phyloP scores from a whole-genome alignment of 129 eudicot genomes.

The Lonicera japonica region DNA sequence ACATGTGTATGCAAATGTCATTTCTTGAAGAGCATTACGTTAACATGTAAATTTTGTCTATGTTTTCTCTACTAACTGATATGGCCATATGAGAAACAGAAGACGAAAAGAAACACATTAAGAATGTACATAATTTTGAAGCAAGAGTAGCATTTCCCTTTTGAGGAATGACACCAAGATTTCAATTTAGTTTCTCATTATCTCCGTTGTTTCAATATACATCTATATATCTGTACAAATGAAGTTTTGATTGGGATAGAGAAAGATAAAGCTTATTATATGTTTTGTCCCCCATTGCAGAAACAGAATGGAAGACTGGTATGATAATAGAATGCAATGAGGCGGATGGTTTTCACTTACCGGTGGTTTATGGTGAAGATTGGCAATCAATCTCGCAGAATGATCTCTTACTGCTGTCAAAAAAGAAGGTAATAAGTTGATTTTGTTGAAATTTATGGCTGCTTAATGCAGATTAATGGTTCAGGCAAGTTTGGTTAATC shows the following conservation, averaged over 20 bases:
- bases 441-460: not conserved
- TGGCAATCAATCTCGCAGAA: conserved; percentile 54
- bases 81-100: too few relatives aligned
- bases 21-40: too few relatives aligned
- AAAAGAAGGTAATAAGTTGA: conserved; percentile 41
- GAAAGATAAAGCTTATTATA: not conserved
- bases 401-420: conserved; percentile 67
- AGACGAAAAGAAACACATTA: too few relatives aligned
- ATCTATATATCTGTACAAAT: not conserved
- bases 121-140: too few relatives aligned
- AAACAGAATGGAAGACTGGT: conserved; percentile 41
- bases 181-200: not conserved
- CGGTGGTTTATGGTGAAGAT: conserved; percentile 45
- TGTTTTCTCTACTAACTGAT: too few relatives aligned
- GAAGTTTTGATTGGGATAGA: not conserved
- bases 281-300: conserved; percentile 23
- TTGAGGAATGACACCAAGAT: not conserved
- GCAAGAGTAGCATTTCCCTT: not conserved
- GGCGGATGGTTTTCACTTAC: conserved; percentile 66
- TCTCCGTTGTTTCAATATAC: not conserved
- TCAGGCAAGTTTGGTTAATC: not conserved
- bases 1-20: too few relatives aligned
- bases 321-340: conserved; percentile 57
- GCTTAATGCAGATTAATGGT: not conserved
- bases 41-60: too few relatives aligned